Conservation (phyloP, 1,139 yeast species). For the Martiniozyma asiatica region DNA sequence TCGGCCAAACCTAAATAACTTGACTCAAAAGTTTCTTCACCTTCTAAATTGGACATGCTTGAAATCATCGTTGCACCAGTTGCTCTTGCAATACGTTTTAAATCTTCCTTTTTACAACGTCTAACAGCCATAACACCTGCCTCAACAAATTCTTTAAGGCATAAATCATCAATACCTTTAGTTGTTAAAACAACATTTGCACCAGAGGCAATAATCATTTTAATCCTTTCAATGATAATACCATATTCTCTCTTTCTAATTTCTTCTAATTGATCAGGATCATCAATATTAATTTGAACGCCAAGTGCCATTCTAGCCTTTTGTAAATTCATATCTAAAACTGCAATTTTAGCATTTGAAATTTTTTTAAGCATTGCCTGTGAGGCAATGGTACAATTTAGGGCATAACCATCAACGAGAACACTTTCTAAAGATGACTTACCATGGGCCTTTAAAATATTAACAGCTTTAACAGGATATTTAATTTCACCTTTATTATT, state of each 20-base stretch:
- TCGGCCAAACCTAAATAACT: conserved; percentile 83
- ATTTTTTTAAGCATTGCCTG: conserved; percentile 88
- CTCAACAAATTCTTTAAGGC: conserved; percentile 91
- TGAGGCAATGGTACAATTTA: conserved; percentile 94
- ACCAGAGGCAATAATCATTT: conserved; percentile 80
- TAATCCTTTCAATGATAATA: conserved; percentile 77
- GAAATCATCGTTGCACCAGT: conserved; percentile 90
- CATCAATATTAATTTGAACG: conserved; percentile 91
- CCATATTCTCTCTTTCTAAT: conserved; percentile 92
- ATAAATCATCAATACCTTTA: conserved; percentile 95
- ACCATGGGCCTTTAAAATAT: conserved; percentile 93
- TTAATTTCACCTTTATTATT: conserved; percentile 79
- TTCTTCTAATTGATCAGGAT: conserved; percentile 85
- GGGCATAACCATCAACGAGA: conserved; percentile 85
- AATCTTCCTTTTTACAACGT: conserved; percentile 93
- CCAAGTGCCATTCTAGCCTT: conserved; percentile 98
- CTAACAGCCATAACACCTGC: conserved; percentile 96
- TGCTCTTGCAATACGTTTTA: conserved; percentile 94
- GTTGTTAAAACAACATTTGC: conserved; percentile 96
- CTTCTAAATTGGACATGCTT: conserved; percentile 87
- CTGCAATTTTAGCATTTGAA: conserved; percentile 73
- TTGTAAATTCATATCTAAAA: conserved; percentile 87
- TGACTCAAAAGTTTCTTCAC: conserved; percentile 92
- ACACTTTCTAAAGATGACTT: conserved; percentile 80
- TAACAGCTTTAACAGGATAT: conserved; percentile 97